These are phyloP conservation scores for Pseudogymnoascus sp. DNA, from an alignment of 2,329 filamentous ascomycete genomes.

Conservation along the genomic window DNA sequence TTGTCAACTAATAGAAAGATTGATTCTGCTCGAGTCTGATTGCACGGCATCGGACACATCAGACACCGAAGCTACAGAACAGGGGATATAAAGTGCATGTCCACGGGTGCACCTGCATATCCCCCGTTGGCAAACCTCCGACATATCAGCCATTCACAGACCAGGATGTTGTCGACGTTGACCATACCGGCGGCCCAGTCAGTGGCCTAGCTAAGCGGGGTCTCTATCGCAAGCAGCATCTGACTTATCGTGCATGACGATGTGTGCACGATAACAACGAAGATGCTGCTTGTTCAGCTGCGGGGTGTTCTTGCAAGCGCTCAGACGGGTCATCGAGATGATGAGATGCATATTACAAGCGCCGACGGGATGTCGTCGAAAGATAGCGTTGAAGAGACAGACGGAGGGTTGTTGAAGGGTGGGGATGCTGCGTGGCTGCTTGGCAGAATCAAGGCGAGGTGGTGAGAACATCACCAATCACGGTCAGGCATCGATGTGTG, in stretches of 20 bases:
- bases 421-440: not conserved
- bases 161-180: not conserved
- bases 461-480: not conserved
- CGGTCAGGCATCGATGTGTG: not conserved
- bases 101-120: not conserved
- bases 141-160: not conserved
- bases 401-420: not conserved
- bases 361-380: not conserved
- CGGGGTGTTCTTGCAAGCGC: not conserved
- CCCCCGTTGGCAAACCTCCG: not conserved
- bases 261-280: not conserved
- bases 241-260: not conserved
- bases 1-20: not conserved
- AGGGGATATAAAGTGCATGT: constrained; percentile 3
- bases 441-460: not conserved
- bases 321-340: not conserved
- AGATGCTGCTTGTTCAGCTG: not conserved
- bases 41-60: constrained; percentile 1
- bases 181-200: not conserved
- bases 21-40: not conserved
- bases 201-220: not conserved
- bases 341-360: constrained; percentile 5
- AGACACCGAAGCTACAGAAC: not conserved
- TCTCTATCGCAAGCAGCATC: not conserved
- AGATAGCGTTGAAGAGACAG: not conserved